Percentiles rank a stretch among this genome's conserved stretches.
phyloP scores from a whole-genome alignment of 768 basidiomycete genomes.

The Zangia roseola region DNA sequence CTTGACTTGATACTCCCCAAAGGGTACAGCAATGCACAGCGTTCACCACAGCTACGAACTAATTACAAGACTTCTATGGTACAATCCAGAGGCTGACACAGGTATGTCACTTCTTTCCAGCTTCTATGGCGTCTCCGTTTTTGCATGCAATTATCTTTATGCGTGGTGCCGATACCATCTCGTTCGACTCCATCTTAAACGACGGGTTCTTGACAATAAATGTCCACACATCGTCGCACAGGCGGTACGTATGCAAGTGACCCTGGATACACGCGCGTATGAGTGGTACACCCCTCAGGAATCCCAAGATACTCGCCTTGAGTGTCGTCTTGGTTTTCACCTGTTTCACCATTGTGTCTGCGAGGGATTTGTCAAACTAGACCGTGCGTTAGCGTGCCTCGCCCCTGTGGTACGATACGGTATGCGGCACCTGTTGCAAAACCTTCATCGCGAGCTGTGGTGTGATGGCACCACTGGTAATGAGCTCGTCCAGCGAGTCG shows the following conservation, averaged over 20 bases:
- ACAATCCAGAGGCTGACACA: conserved; percentile 9
- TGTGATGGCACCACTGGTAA: conserved; percentile 94
- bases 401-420: conserved; percentile 8
- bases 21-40: conserved; percentile 13
- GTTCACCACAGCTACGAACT: background rate
- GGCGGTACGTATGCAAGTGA: conserved; percentile 86
- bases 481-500: conserved; percentile 97
- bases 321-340: conserved; percentile 94
- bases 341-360: conserved; percentile 88
- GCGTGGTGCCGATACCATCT: conserved; percentile 67
- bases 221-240: conserved; percentile 98
- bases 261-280: conserved; percentile 50
- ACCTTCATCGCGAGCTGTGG: conserved; percentile 99
- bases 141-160: conserved; percentile 99
- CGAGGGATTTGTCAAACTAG: conserved; percentile 95
- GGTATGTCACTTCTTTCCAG: conserved; percentile 65
- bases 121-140: conserved; percentile 85
- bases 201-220: conserved; percentile 91
- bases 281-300: conserved; percentile 5
- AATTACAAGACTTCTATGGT: conserved; percentile 31
- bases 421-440: conserved; percentile 79
- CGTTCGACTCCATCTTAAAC: conserved; percentile 95
- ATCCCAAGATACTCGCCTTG: conserved; percentile 54
- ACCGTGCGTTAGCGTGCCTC: conserved; percentile 14
- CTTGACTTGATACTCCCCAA: background rate